These are phyloP conservation scores for Cystofilobasidium bisporidii DNA, from an alignment of 768 basidiomycete species.

Conservation along the genomic window DNA sequence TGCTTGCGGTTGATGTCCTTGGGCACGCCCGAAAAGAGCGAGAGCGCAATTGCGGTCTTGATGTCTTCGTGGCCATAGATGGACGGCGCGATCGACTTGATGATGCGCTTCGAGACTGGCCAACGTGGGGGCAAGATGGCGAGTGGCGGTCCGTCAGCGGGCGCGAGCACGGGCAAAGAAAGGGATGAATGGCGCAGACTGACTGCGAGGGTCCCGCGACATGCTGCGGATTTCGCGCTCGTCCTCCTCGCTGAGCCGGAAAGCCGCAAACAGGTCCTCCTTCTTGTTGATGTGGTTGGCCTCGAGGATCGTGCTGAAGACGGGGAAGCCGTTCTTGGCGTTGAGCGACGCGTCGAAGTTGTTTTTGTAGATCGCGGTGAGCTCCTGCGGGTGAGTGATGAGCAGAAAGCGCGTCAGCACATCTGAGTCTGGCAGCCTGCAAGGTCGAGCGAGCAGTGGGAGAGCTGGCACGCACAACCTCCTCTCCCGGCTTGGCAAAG, in stretches of 20 bases:
- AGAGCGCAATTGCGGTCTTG: constrained; percentile 91
- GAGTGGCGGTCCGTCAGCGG: too few species aligned
- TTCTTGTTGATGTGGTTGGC: constrained; percentile 99
- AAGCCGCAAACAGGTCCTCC: constrained; percentile 97
- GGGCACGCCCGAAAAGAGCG: constrained; percentile 83
- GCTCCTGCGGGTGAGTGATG: constrained; percentile 69
- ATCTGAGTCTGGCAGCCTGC: too few species aligned
- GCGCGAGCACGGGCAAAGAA: background rate
- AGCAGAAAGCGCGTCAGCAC: too few species aligned
- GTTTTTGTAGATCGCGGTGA: constrained; percentile 95
- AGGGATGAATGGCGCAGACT: background rate
- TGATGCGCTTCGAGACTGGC: constrained; percentile 80
- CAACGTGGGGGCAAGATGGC: too few species aligned
- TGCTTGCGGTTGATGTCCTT: constrained; percentile 97
- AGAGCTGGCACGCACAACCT: constrained; percentile 58
- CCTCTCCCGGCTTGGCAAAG: constrained; percentile 94
- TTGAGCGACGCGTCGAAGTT: constrained; percentile 98
- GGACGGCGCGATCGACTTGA: constrained; percentile 97
- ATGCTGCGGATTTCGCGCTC: constrained; percentile 81
- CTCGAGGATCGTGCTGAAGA: constrained; percentile 95
- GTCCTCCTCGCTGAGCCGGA: constrained; percentile 93
- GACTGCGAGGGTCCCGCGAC: constrained; percentile 72
- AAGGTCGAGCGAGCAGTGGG: background rate
- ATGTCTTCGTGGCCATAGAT: constrained; percentile 99
- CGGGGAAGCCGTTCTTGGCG: constrained; percentile 97